These are phyloP conservation scores for Pelargonium cotyledonis DNA, from an alignment of 441 rosid species.

Conservation along the genomic window DNA sequence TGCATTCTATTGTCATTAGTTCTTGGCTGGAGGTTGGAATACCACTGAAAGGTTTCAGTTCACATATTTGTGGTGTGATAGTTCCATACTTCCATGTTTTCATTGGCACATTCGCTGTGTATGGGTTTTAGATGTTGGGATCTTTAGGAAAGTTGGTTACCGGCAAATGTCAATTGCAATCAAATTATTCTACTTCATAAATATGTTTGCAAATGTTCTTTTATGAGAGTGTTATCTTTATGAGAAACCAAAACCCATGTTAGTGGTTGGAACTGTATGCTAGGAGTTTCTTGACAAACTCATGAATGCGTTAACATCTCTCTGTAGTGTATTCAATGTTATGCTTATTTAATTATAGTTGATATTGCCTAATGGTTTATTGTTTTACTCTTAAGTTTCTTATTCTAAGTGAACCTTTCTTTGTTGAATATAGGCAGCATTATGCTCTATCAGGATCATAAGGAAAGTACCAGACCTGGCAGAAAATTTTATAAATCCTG, in stretches of 20 bases:
- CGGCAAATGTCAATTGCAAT: not conserved
- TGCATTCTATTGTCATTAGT: too few species aligned
- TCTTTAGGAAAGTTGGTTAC: too few species aligned
- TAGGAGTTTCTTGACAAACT: constrained; percentile 1
- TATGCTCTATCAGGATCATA: constrained; percentile 87
- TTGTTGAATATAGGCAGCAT: constrained; percentile 68
- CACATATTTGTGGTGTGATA: too few species aligned
- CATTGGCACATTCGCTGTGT: too few species aligned
- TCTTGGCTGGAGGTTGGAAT: too few species aligned
- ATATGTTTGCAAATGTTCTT: not conserved
- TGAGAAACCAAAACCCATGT: not conserved
- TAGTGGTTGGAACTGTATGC: not conserved
- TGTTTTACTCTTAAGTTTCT: constrained; percentile 10
- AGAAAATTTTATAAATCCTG: constrained; percentile 88
- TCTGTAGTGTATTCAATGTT: not conserved
- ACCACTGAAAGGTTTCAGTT: too few species aligned
- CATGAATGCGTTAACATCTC: not conserved
- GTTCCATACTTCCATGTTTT: too few species aligned
- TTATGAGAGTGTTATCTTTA: not conserved
- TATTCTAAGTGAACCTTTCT: constrained; percentile 18
- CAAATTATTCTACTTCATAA: constrained; percentile 1
- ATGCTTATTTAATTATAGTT: not conserved
- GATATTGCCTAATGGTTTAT: not conserved
- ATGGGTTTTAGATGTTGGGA: too few species aligned
- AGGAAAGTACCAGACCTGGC: constrained; percentile 98